Conservation (phyloP, 257 asterid species). For the Nicotiana attenuata region DNA sequence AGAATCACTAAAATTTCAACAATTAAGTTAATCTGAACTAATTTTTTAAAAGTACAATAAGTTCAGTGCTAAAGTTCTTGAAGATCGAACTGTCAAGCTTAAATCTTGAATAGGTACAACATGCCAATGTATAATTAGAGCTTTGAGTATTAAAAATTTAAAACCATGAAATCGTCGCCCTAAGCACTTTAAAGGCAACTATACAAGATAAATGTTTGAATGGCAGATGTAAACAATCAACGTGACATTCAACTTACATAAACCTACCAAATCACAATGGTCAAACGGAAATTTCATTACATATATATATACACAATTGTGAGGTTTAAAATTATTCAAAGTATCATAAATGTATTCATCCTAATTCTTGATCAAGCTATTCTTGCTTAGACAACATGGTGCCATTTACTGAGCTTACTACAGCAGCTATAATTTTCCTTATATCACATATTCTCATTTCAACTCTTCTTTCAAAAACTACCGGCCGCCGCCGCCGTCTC, state of each 20-base stretch:
- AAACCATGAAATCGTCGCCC: neutral
- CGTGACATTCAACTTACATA: neutral
- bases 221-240: neutral
- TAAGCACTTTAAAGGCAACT: neutral
- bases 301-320: neutral
- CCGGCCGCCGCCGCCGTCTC: neutral
- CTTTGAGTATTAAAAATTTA: too few species aligned
- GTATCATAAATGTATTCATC: neutral
- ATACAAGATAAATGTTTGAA: neutral
- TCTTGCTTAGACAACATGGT: neutral
- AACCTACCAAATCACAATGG: neutral
- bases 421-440: slow-evolving; percentile 8
- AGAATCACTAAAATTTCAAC: too few species aligned
- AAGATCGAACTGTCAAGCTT: too few species aligned
- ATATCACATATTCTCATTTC: slow-evolving; percentile 10
- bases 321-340: neutral
- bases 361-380: neutral
- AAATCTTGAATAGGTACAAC: too few species aligned
- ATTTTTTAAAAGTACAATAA: too few species aligned
- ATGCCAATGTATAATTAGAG: too few species aligned
- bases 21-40: too few species aligned
- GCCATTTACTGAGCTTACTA: neutral
- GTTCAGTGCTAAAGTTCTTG: too few species aligned
- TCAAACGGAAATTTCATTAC: neutral
- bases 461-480: neutral